phyloP scores from a whole-genome alignment of 2,329 filamentous ascomycete genomes.

The Arthrocladium fulminans region DNA sequence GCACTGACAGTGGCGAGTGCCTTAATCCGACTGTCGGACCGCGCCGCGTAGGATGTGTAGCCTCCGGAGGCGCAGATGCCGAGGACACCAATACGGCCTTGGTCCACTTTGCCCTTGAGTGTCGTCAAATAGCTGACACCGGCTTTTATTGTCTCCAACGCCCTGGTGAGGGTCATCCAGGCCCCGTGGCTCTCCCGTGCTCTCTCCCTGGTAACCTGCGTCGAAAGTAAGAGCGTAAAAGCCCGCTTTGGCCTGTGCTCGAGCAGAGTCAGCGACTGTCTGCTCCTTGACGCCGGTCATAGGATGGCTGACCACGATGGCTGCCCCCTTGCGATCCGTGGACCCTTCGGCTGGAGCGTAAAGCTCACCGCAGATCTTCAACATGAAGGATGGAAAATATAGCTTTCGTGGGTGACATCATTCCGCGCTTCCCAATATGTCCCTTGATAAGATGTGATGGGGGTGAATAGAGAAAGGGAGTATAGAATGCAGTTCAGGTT shows the following conservation, averaged over 20 bases:
- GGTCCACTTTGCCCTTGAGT: slow-evolving; percentile 24
- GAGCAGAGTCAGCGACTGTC: slow-evolving; percentile 28
- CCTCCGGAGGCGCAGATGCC: slow-evolving; percentile 33
- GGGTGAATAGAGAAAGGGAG: no score
- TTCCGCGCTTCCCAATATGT: no score
- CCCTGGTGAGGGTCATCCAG: slow-evolving; percentile 33
- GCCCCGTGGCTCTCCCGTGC: slow-evolving; percentile 28
- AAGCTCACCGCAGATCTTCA: background rate
- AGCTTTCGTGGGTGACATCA: background rate
- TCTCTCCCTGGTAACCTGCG: slow-evolving; percentile 33
- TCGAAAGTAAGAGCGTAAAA: slow-evolving; percentile 32
- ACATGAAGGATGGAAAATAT: background rate
- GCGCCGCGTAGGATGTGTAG: slow-evolving; percentile 30
- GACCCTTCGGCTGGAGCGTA: slow-evolving; percentile 5
- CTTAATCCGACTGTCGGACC: slow-evolving; percentile 33
- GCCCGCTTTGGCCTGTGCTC: slow-evolving; percentile 25
- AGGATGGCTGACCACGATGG: slow-evolving; percentile 29
- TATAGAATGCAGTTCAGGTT: no score
- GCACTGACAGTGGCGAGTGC: slow-evolving; percentile 29
- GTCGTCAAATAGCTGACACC: slow-evolving; percentile 30
- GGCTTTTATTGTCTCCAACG: slow-evolving; percentile 29
- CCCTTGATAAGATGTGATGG: no score
- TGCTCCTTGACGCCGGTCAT: slow-evolving; percentile 33
- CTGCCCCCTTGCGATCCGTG: slow-evolving; percentile 16
- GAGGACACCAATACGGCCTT: slow-evolving; percentile 30